phyloP scores from a whole-genome alignment of 2,329 filamentous ascomycete genomes.

The Setomelanomma holmii region DNA sequence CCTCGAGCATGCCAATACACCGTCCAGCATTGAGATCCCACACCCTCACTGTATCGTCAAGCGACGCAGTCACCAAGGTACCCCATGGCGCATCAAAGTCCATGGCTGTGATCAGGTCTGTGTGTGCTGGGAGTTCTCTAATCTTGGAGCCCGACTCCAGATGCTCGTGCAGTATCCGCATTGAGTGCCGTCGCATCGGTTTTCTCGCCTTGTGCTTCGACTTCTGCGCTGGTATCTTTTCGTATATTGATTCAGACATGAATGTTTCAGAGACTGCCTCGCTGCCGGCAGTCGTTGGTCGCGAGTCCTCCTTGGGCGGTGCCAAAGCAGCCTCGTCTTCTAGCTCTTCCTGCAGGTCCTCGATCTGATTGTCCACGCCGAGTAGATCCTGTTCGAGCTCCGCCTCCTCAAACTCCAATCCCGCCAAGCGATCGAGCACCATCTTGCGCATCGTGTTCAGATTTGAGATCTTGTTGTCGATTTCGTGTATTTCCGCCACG shows the following conservation, averaged over 20 bases:
- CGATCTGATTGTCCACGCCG: conserved; percentile 67
- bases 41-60: conserved; percentile 93
- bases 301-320: conserved; percentile 47
- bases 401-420: conserved; percentile 87
- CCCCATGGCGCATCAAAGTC: conserved; percentile 99
- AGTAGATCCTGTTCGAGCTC: conserved; percentile 84
- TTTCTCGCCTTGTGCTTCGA: conserved; percentile 59
- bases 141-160: conserved; percentile 89
- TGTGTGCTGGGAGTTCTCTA: conserved; percentile 86
- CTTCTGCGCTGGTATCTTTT: conserved; percentile 76
- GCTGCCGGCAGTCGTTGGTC: conserved; percentile 56
- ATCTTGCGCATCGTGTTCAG: conserved; percentile 91
- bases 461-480: conserved; percentile 96
- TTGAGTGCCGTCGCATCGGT: conserved; percentile 76
- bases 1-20: conserved; percentile 90
- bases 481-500: conserved; percentile 92
- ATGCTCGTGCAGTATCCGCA: conserved; percentile 95
- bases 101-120: conserved; percentile 84
- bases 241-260: conserved; percentile 98
- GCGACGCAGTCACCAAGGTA: conserved; percentile 86
- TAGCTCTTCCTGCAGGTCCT: conserved; percentile 67
- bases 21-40: conserved; percentile 96
- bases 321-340: conserved; percentile 58
- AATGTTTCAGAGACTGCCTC: conserved; percentile 68
- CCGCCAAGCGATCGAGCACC: conserved; percentile 84